Evolutionary conservation across 73 alveolate species (phyloP).

Genomic region (Symbiodinium natans): DNA sequence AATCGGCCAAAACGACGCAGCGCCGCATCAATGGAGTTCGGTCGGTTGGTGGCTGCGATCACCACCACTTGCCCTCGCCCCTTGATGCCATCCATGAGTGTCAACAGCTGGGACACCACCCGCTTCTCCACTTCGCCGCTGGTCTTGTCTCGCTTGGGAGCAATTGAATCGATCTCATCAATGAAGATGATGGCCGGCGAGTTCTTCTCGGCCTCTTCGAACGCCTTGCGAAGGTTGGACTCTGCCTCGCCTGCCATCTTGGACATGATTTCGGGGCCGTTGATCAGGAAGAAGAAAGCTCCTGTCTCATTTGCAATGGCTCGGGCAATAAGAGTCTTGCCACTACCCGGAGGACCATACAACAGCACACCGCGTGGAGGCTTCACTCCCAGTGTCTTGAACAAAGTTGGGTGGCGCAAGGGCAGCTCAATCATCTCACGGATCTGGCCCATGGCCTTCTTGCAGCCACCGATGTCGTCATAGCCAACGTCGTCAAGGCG

Average conservation of each 20-base stretch:
- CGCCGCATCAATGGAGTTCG: constrained; percentile 99
- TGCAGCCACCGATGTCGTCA: constrained; percentile 99
- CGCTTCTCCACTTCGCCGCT: constrained; percentile 99
- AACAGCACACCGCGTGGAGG: constrained; percentile 99
- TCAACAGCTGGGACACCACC: constrained; percentile 98
- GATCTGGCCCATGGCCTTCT: constrained; percentile 98
- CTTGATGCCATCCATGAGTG: constrained; percentile 94
- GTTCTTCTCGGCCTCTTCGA: constrained; percentile 99
- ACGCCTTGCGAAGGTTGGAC: constrained; percentile 98
- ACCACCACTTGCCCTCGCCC: constrained; percentile 97
- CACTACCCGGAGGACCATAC: constrained; percentile 99
- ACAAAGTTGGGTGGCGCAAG: constrained; percentile 98
- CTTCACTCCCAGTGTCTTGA: constrained; percentile 99
- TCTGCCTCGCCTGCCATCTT: constrained; percentile 99
- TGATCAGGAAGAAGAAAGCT: constrained; percentile 97
- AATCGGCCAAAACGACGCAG: constrained; percentile 99
- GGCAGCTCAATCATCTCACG: constrained; percentile 99
- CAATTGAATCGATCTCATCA: constrained; percentile 99
- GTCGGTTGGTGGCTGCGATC: constrained; percentile 99
- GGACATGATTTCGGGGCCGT: constrained; percentile 98
- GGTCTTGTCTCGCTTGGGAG: constrained; percentile 99
- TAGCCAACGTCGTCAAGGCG: constrained; percentile 98
- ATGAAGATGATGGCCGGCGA: constrained; percentile 99
- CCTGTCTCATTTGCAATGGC: constrained; percentile 99
- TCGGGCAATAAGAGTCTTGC: constrained; percentile 99